Percentiles rank a stretch among this genome's conserved stretches.
Conservation (phyloP, 441 rosid genomes). For the Pelargonium cotyledonis region DNA sequence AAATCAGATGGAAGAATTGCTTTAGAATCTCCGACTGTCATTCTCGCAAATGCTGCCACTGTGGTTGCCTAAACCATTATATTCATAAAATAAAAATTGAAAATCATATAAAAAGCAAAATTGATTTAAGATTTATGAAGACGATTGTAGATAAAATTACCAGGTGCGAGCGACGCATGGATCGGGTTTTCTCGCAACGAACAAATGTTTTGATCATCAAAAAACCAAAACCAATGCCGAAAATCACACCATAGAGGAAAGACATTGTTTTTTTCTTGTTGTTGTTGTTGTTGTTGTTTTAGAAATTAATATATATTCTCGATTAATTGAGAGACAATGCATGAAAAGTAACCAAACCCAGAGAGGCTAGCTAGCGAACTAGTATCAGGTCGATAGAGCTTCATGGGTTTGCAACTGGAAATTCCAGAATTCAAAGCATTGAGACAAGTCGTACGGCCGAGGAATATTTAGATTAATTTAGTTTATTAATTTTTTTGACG, state of each 20-base stretch:
- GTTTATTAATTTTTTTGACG: too few relatives aligned
- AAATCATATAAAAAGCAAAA: not conserved
- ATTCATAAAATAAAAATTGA: not conserved
- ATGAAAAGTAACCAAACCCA: not conserved
- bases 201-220: conserved; percentile 60
- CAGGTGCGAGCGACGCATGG: conserved; percentile 55
- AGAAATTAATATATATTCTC: too few relatives aligned
- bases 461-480: too few relatives aligned
- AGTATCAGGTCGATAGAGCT: too few relatives aligned
- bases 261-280: conserved; percentile 36
- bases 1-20: conserved; percentile 54
- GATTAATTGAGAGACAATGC: not conserved
- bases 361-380: too few relatives aligned
- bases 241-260: conserved; percentile 49
- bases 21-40: conserved; percentile 81
- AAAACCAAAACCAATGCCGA: conserved; percentile 55
- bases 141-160: conserved; percentile 30
- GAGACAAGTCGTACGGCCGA: too few relatives aligned
- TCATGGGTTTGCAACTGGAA: too few relatives aligned
- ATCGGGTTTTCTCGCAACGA: conserved; percentile 48
- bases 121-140: not conserved
- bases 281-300: too few relatives aligned
- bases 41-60: conserved; percentile 81
- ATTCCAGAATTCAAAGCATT: too few relatives aligned
- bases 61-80: conserved; percentile 43